Evolutionary conservation across 2,329 filamentous ascomycete genomes (phyloP), one percentile per base, ranked within the genome.

Genomic region (Tolypocladium guangdongense): DNA sequence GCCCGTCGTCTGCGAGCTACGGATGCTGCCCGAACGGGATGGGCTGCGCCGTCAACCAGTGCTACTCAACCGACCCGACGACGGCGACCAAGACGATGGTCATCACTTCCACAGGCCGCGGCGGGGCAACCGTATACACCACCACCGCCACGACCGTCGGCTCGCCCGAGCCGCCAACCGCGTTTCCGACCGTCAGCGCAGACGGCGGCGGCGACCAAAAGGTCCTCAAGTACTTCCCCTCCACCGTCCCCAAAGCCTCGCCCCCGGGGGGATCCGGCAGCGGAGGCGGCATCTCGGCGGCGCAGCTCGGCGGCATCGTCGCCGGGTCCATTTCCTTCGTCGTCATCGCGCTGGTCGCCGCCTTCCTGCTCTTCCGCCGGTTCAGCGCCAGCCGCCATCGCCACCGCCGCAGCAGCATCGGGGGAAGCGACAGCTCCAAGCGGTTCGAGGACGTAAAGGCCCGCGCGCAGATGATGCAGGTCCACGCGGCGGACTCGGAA

Each of bases 21-120:
- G 80, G 79, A 0, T 83, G 80, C 57, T 83, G 80, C 60, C 65
- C 64, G 2, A 71, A 64, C 48, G 74, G 74, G 5, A 72, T 77
- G 69, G 74, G 64, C 30, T 83, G 80, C 59, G 78, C 71, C 2
- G 54, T 60, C 30, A 66, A 66, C 27, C 64, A 68, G 49, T 83
- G 80, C 59, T 82, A 78, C 55, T 68, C 72, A 1, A 78, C 74
- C 0, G 66, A 65, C 0, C 71, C 75, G 1, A 62, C 68, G 1
- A 80, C 77, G 0, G 65, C 70, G n/a, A 74, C 71, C 1, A 61
- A 75, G 7, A 73, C 72, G 1, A 65, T 70, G 37, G 69, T 69
- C 0, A 58, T 73, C 12, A 80, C 77, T 2, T 76, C 73, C 0
- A 78, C 74, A 0, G 64, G 72, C 37, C 64, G 62, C 39, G 72